Base-by-base conservation (phyloP, 139 green algal species). In the Desmodesmus armatus region DNA sequence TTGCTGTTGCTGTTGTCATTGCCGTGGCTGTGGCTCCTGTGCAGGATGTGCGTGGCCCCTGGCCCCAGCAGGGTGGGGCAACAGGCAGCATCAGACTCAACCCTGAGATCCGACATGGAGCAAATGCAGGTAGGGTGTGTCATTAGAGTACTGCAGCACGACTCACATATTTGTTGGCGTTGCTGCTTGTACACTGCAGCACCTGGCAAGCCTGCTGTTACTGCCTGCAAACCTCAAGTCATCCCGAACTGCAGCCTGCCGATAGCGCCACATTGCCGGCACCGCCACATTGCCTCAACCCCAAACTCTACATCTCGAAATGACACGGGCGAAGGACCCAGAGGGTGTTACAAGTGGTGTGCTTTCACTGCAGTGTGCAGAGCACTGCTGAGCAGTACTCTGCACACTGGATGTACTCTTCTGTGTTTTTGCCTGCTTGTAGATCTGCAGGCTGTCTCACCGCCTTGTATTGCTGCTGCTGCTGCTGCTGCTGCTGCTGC, bases 21-120 rank as follows among this genome's bases (percentile, higher is more conserved):
- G 65, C 65, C 43, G 65, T 53, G 43, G 47, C 44, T 31, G 40
- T 43, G 25, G 0, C 43, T 1, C 5, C 25, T 55, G 3, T 41
- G 31, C 84, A 95, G 92, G 87, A 90, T 78, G 89, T n/a, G n/a
- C n/a, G 92, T 23, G 27, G 76, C 2, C 87, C 92, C 2, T 97
- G 80, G 76, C 94, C 95, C 1, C 65, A 84, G 40, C 62, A 87
- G 2, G 96, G 96, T 21, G 96, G 96, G 41, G 95, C 96, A 37
- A 98, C 92, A 35, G 96, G 88, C 37, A 93, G 86, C 78, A 97
- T 99, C 79, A 90, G 96, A 9, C 98, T 99, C 87, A 93, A 96
- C 33, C 92, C 93, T 6, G 96, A 99, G 88, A 92, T 97, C 23
- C 85, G 71, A 43, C 96, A 99, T 78, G 94, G 76, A 3, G 90